Evolutionary conservation across 352 stramenopile species (phyloP).

Genomic region (Phytophthora lateralis): DNA sequence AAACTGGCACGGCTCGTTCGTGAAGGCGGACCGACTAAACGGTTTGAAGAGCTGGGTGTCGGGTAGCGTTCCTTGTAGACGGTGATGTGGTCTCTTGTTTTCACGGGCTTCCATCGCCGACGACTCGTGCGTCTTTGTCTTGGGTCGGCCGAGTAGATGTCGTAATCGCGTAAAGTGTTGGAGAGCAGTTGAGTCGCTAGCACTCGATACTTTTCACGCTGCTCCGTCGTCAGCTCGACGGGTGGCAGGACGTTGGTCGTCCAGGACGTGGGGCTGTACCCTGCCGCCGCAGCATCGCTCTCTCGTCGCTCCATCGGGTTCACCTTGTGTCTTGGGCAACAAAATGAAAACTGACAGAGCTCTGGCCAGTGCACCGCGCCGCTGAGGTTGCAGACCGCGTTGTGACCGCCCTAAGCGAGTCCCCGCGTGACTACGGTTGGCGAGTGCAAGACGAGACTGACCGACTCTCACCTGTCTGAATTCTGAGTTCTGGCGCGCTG

Average conservation of each 20-base stretch:
- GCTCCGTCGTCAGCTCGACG: conserved; percentile 21
- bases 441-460: conserved; percentile 10
- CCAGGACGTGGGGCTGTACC: conserved; percentile 34
- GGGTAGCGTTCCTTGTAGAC: conserved; percentile 44
- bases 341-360: conserved; percentile 32
- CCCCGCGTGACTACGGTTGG: conserved; percentile 10
- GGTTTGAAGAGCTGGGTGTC: conserved; percentile 20
- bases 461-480: conserved; percentile 19
- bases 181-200: conserved; percentile 34
- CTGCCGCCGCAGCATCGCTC: conserved; percentile 5
- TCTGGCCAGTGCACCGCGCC: background rate
- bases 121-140: conserved; percentile 40
- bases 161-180: conserved; percentile 37
- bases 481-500: conserved; percentile 16
- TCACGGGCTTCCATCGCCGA: conserved; percentile 33
- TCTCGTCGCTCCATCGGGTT: conserved; percentile 17
- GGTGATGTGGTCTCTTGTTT: conserved; percentile 37
- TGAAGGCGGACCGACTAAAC: background rate
- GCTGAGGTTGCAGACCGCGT: conserved; percentile 11
- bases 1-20: conserved; percentile 39
- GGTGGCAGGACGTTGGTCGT: conserved; percentile 29
- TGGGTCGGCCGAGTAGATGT: conserved; percentile 38
- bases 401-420: conserved; percentile 20
- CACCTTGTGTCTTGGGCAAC: conserved; percentile 9
- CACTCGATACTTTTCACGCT: conserved; percentile 30